phyloP scores from a whole-genome alignment of 768 basidiomycete species.

The Phylloporus rhodoxanthus region DNA sequence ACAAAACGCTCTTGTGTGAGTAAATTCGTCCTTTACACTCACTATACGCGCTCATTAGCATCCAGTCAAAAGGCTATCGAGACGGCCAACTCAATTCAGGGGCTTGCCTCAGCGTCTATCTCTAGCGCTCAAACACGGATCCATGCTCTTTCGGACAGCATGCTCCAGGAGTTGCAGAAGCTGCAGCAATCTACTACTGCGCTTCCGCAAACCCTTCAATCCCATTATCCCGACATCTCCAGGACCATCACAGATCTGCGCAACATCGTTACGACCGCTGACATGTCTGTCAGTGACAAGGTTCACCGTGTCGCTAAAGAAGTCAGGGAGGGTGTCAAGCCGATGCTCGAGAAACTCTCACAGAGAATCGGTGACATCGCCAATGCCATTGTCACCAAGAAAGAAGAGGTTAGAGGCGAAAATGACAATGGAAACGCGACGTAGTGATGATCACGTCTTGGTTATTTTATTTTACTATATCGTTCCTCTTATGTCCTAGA shows the following conservation, averaged over 20 bases:
- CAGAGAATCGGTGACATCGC: conserved; percentile 33
- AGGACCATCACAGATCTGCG: conserved; percentile 50
- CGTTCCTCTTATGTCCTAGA: conserved; percentile 16
- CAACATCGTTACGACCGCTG: conserved; percentile 45
- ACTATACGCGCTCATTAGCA: conserved; percentile 3
- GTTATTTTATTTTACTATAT: conserved; percentile 8
- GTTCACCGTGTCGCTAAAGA: conserved; percentile 49
- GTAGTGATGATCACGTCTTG: conserved; percentile 7
- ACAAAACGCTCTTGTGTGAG: conserved; percentile 62
- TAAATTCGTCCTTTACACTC: conserved; percentile 4
- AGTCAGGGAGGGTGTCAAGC: conserved; percentile 55
- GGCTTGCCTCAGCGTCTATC: conserved; percentile 53
- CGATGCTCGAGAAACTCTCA: conserved; percentile 50
- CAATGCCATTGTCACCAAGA: conserved; percentile 24
- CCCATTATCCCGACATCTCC: conserved; percentile 51
- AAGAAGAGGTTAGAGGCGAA: conserved; percentile 17
- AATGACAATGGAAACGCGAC: conserved; percentile 9
- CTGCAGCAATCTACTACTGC: conserved; percentile 55
- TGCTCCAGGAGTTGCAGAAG: conserved; percentile 63
- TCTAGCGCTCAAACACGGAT: conserved; percentile 51
- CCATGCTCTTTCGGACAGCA: conserved; percentile 54
- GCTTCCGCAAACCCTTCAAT: conserved; percentile 55
- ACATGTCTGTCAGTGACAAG: conserved; percentile 60
- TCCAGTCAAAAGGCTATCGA: conserved; percentile 63
- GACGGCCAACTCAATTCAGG: conserved; percentile 58